A percentile compares a stretch with the other conserved stretches of the same genome.
phyloP scores from a whole-genome alignment of 2,329 filamentous ascomycete genomes.

The Scolecobasidium constrictum region DNA sequence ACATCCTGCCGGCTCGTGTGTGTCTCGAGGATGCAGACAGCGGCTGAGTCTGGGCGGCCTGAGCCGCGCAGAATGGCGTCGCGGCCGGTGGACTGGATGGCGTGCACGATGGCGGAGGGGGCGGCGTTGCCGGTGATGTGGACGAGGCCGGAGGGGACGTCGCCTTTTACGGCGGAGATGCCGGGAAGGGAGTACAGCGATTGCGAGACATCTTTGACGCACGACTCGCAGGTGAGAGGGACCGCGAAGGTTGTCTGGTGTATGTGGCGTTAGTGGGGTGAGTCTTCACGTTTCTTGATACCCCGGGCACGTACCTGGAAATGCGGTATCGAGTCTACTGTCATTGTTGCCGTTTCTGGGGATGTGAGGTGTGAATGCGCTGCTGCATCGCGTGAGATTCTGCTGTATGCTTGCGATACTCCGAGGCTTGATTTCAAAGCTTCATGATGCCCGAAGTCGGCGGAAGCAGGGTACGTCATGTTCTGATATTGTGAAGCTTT shows the following conservation, averaged over 20 bases:
- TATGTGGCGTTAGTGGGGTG: too few species aligned
- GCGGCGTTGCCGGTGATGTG: constrained; percentile 81
- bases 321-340: neutral
- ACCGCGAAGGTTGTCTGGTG: constrained; percentile 84
- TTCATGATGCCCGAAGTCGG: too few species aligned
- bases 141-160: constrained; percentile 72
- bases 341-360: too few species aligned
- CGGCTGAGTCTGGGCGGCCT: constrained; percentile 78
- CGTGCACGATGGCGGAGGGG: constrained; percentile 77
- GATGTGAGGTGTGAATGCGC: too few species aligned
- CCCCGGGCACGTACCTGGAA: neutral
- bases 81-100: constrained; percentile 80
- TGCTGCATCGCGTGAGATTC: too few species aligned
- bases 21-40: constrained; percentile 93
- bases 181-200: constrained; percentile 67
- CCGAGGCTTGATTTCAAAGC: too few species aligned
- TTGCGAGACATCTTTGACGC: constrained; percentile 75
- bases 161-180: constrained; percentile 72
- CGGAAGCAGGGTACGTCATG: too few species aligned
- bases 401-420: too few species aligned
- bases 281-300: too few species aligned
- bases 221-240: constrained; percentile 81
- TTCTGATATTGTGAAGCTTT: too few species aligned
- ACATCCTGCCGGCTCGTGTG: constrained; percentile 44
- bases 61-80: constrained; percentile 91